Conservation (phyloP, 2,329 filamentous ascomycete species). For the Phoma sp. region DNA sequence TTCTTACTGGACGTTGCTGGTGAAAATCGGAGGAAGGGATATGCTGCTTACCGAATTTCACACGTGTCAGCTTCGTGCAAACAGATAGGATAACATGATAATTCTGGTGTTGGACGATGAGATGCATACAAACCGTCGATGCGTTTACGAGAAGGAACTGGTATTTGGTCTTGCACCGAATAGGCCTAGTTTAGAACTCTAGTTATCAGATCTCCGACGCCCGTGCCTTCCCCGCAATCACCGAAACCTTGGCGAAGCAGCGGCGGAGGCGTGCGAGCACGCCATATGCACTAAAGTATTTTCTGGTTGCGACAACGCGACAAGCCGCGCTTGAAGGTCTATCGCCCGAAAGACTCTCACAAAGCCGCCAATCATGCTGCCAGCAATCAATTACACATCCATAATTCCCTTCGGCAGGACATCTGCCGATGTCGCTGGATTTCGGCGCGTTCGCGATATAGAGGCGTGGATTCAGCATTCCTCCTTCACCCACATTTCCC, state of each 20-base stretch:
- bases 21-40: no score
- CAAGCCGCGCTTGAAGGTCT: constrained; percentile 33
- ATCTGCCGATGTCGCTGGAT: constrained; percentile 40
- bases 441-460: constrained; percentile 24
- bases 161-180: no score
- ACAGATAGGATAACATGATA: no score
- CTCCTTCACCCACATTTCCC: constrained; percentile 22
- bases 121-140: no score
- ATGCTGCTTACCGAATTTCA: no score
- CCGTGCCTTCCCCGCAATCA: constrained; percentile 24
- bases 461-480: constrained; percentile 20
- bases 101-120: no score
- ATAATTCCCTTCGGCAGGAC: constrained; percentile 30
- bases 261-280: constrained; percentile 23
- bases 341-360: constrained; percentile 29
- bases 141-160: no score
- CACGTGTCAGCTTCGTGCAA: no score
- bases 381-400: constrained; percentile 26
- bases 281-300: constrained; percentile 38
- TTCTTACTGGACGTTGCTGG: no score
- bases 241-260: not conserved
- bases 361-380: constrained; percentile 39
- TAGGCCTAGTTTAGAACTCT: no score
- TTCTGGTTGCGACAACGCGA: constrained; percentile 36
- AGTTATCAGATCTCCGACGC: constrained; percentile 33